These are phyloP conservation scores for Scenedesmus sp. DNA, from an alignment of 163 green algal species.

Conservation along the genomic window DNA sequence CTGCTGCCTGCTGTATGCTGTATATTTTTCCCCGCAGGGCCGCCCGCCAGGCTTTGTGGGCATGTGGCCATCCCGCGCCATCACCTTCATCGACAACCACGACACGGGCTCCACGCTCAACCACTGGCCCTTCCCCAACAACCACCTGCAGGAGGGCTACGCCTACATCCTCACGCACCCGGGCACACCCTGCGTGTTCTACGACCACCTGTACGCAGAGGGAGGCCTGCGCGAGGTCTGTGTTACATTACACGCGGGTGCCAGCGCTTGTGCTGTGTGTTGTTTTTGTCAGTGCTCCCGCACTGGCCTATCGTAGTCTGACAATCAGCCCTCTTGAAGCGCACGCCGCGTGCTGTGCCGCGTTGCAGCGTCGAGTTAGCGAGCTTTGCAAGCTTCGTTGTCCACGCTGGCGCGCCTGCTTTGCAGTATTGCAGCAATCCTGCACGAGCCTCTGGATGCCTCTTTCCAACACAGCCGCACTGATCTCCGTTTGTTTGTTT, in stretches of 20 bases:
- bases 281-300: no score
- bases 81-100: slow-evolving; percentile 96
- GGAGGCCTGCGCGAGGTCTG: slow-evolving; percentile 41
- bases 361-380: no score
- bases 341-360: no score
- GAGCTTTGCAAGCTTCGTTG: not conserved
- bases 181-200: slow-evolving; percentile 94
- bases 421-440: no score
- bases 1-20: not conserved
- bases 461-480: not conserved
- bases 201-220: slow-evolving; percentile 54
- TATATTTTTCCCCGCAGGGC: slow-evolving; percentile 59
- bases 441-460: not conserved
- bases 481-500: not conserved
- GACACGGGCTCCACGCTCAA: slow-evolving; percentile 87
- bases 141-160: slow-evolving; percentile 88
- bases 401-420: no score
- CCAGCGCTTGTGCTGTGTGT: no score
- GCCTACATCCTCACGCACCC: slow-evolving; percentile 95
- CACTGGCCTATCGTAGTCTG: no score
- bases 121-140: slow-evolving; percentile 94
- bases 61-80: slow-evolving; percentile 90
- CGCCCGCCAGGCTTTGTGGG: slow-evolving; percentile 87
- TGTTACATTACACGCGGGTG: not conserved
- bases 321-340: no score